These are phyloP conservation scores for Calycina herbarum DNA, from an alignment of 2,329 filamentous ascomycete species.

Conservation along the genomic window DNA sequence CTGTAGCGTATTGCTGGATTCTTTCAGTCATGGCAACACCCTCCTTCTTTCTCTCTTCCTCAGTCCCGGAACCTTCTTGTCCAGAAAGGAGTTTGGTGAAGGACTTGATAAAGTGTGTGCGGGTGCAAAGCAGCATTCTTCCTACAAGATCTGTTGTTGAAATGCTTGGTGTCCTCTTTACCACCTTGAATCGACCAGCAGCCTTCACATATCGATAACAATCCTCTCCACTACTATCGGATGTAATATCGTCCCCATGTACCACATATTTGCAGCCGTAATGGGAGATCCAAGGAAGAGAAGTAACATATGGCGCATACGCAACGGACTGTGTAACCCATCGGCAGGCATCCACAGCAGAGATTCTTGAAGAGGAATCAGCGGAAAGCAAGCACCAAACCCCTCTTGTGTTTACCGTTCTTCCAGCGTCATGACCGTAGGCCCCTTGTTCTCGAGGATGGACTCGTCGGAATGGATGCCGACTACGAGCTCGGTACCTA, in stretches of 20 bases:
- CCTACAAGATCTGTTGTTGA: constrained; percentile 98
- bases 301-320: constrained; percentile 90
- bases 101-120: constrained; percentile 86
- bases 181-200: constrained; percentile 90
- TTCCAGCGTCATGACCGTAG: constrained; percentile 91
- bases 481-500: constrained; percentile 85
- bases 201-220: constrained; percentile 98
- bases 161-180: constrained; percentile 93
- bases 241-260: constrained; percentile 96
- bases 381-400: constrained; percentile 27
- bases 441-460: constrained; percentile 95
- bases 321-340: constrained; percentile 87
- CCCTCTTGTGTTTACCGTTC: constrained; percentile 63
- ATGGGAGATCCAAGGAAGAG: constrained; percentile 89
- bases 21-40: constrained; percentile 72
- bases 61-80: constrained; percentile 68
- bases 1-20: constrained; percentile 83
- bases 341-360: constrained; percentile 90
- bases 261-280: constrained; percentile 96
- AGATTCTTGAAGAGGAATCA: constrained; percentile 56
- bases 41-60: constrained; percentile 62
- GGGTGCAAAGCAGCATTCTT: constrained; percentile 95
- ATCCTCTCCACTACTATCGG: constrained; percentile 88
- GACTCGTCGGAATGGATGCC: constrained; percentile 95
- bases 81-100: constrained; percentile 69